Conservation (phyloP, 2,329 filamentous ascomycete genomes). For the Fusarium equiseti region DNA sequence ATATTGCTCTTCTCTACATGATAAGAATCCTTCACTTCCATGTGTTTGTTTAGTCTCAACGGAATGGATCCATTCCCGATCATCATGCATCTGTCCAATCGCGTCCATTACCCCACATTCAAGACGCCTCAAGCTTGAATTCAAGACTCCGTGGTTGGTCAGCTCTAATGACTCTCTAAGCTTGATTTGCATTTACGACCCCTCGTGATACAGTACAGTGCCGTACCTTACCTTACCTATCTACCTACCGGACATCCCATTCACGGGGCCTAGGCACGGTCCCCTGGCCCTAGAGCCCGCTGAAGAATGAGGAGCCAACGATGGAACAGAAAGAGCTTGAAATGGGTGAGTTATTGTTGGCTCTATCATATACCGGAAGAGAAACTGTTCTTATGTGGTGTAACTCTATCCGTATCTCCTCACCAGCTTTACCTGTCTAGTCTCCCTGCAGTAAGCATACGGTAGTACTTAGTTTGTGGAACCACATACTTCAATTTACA, state of each 20-base stretch:
- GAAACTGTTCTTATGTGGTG: conserved; percentile 1
- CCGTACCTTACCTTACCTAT: neutral
- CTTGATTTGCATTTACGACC: conserved; percentile 25
- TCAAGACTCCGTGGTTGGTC: conserved; percentile 35
- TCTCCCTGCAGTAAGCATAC: conserved; percentile 2
- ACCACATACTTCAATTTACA: conserved; percentile 35
- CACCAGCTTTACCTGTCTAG: conserved; percentile 1
- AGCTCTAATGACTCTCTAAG: conserved; percentile 21
- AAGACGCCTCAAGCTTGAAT: conserved; percentile 29
- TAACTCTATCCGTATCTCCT: neutral
- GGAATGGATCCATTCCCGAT: conserved; percentile 7
- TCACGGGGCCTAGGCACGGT: conserved; percentile 3
- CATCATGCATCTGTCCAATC: conserved; percentile 13
- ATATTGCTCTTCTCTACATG: neutral
- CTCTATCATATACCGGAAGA: neutral
- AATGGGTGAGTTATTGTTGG: neutral
- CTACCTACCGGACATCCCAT: neutral
- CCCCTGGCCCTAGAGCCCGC: conserved; percentile 1
- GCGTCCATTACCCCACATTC: conserved; percentile 29
- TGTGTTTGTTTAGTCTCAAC: neutral
- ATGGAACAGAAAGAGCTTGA: neutral
- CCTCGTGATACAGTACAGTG: conserved; percentile 34
- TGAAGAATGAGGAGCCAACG: conserved; percentile 1
- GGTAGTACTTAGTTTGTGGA: neutral
- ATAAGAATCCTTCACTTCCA: neutral